Percentiles rank a stretch among this genome's conserved stretches.
phyloP scores from a whole-genome alignment of 306 rosid genomes.

The Potentilla sterilis region DNA sequence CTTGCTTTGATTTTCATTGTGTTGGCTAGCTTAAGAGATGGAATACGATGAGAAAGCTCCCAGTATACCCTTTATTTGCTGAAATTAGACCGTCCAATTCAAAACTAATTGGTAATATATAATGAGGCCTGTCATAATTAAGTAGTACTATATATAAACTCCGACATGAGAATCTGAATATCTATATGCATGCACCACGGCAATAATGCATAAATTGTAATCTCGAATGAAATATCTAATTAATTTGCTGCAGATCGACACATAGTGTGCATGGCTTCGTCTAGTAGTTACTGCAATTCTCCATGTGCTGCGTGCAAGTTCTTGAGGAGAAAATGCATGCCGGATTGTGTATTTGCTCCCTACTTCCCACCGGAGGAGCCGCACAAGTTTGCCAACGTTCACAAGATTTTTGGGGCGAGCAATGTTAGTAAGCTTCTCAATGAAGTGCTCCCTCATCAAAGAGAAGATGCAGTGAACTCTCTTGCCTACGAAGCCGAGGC shows the following conservation, averaged over 20 bases:
- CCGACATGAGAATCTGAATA: background rate
- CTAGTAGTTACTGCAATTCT: conserved; percentile 55
- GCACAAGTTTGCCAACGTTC: conserved; percentile 78
- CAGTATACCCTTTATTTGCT: background rate
- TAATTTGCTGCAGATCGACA: background rate
- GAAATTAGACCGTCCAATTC: background rate
- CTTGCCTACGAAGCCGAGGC: conserved; percentile 96
- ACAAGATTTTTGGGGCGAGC: conserved; percentile 93
- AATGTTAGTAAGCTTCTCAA: conserved; percentile 80
- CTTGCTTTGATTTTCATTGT: background rate
- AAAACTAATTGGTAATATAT: background rate
- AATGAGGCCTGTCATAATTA: background rate
- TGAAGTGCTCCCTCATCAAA: conserved; percentile 73
- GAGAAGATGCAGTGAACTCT: conserved; percentile 88
- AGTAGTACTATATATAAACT: background rate
- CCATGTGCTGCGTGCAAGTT: conserved; percentile 98
- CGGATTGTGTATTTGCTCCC: conserved; percentile 75
- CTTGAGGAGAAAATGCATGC: conserved; percentile 74
- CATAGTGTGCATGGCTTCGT: conserved; percentile 40
- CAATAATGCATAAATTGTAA: background rate
- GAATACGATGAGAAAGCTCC: background rate
- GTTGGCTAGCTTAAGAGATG: background rate
- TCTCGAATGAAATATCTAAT: background rate
- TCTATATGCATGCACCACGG: background rate
- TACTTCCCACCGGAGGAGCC: conserved; percentile 92